These are phyloP conservation scores for Tylopilus balloui DNA, from an alignment of 768 basidiomycete genomes.

Conservation along the genomic window DNA sequence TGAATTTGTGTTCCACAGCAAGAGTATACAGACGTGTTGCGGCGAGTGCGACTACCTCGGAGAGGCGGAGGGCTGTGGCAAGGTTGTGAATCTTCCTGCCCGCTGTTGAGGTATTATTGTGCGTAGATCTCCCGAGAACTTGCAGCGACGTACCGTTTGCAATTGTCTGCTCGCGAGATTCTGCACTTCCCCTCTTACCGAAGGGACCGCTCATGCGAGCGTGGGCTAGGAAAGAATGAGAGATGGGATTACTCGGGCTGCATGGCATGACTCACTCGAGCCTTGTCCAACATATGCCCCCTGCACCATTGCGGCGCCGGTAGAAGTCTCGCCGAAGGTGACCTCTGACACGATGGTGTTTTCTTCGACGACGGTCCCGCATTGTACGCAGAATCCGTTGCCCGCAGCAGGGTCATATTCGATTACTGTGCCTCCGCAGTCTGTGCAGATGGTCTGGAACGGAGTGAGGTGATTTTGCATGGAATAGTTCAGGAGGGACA, in stretches of 20 bases:
- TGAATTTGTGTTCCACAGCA: constrained; percentile 92
- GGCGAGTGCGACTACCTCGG: constrained; percentile 73
- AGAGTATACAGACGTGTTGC: constrained; percentile 89
- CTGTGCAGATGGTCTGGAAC: constrained; percentile 57
- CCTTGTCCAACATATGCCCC: constrained; percentile 90
- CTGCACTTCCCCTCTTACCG: constrained; percentile 71
- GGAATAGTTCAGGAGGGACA: background rate
- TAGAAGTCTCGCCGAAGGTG: constrained; percentile 88
- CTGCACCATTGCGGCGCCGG: constrained; percentile 92
- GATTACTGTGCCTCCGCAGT: constrained; percentile 80
- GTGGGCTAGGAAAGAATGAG: constrained; percentile 48
- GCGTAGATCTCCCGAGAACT: background rate
- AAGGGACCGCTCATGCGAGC: constrained; percentile 80
- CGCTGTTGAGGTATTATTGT: constrained; percentile 41
- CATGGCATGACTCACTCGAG: constrained; percentile 59
- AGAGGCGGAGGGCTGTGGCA: constrained; percentile 69
- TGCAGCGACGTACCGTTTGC: constrained; percentile 61
- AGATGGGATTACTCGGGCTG: background rate
- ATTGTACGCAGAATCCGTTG: constrained; percentile 79
- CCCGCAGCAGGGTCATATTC: constrained; percentile 83
- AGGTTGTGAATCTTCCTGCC: constrained; percentile 80
- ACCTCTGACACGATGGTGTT: constrained; percentile 93
- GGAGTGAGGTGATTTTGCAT: background rate
- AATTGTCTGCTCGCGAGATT: constrained; percentile 88
- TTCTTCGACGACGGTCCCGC: constrained; percentile 89